These are phyloP conservation scores for Leccinum fibrillosum DNA, from an alignment of 768 basidiomycete genomes.

Conservation along the genomic window DNA sequence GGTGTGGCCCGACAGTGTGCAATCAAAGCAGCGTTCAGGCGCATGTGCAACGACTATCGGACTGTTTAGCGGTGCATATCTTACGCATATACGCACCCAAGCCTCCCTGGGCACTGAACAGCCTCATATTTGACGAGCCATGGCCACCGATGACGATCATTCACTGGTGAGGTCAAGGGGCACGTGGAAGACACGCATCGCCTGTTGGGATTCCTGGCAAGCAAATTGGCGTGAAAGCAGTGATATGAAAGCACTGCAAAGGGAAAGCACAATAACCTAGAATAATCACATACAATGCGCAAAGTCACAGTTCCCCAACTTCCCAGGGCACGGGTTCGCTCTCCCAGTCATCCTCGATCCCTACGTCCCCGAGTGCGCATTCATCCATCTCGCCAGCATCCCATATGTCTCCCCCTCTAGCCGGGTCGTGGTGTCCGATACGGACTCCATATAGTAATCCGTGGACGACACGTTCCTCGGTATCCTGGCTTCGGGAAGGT, in stretches of 20 bases:
- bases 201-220: conserved; percentile 17
- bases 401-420: conserved; percentile 73
- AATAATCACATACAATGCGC: conserved; percentile 29
- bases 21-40: conserved; percentile 13
- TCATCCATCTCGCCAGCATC: conserved; percentile 63
- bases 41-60: conserved; percentile 6
- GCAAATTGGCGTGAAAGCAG: conserved; percentile 23
- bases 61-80: conserved; percentile 8
- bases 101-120: conserved; percentile 12
- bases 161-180: background rate
- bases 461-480: conserved; percentile 54
- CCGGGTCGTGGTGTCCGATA: conserved; percentile 54
- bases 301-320: conserved; percentile 61
- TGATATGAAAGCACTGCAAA: conserved; percentile 35
- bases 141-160: background rate
- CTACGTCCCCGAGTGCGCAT: conserved; percentile 38
- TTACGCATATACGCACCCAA: conserved; percentile 17
- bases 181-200: conserved; percentile 29
- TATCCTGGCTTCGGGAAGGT: conserved; percentile 39
- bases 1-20: conserved; percentile 22
- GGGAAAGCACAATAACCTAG: conserved; percentile 22
- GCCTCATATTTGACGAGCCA: conserved; percentile 6
- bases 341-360: conserved; percentile 69
- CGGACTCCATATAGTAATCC: conserved; percentile 58
- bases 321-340: conserved; percentile 83